Evolutionary conservation across 768 basidiomycete species (phyloP).

Genomic region (Termitomyces titanicus): DNA sequence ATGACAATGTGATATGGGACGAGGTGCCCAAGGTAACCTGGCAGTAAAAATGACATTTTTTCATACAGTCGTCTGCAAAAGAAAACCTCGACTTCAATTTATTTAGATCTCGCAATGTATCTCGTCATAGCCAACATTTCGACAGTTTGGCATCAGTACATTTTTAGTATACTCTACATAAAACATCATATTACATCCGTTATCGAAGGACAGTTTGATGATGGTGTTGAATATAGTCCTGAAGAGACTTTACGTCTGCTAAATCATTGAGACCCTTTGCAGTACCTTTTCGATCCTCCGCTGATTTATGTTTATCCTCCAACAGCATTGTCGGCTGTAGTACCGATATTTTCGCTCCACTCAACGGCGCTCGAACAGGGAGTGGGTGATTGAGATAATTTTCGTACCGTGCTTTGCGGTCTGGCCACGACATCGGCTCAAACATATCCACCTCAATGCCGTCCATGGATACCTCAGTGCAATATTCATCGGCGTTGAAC

Average conservation of each 20-base stretch:
- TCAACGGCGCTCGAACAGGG: neutral
- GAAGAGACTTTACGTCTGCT: neutral
- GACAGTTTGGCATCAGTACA: no score
- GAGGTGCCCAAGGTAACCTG: no score
- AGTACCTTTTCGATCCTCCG: neutral
- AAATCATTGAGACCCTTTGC: neutral
- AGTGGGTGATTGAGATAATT: neutral
- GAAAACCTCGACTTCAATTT: no score
- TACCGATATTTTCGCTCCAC: neutral
- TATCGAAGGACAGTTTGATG: no score
- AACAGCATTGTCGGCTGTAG: neutral
- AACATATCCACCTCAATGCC: slow-evolving; percentile 1
- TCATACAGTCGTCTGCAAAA: no score
- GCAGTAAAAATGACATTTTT: no score
- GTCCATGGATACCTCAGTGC: neutral
- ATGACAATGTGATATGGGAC: no score
- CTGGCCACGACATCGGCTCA: neutral
- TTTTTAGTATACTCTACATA: no score
- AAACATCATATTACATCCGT: no score
- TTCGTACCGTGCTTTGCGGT: neutral
- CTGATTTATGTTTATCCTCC: neutral
- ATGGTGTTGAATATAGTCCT: neutral
- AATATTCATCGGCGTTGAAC: neutral
- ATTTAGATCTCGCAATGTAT: no score
- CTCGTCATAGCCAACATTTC: no score